Percentiles rank a stretch among this genome's conserved stretches.
These are phyloP conservation scores for Colletotrichum tanaceti DNA, from an alignment of 2,329 filamentous ascomycete genomes.

Conservation along the genomic window DNA sequence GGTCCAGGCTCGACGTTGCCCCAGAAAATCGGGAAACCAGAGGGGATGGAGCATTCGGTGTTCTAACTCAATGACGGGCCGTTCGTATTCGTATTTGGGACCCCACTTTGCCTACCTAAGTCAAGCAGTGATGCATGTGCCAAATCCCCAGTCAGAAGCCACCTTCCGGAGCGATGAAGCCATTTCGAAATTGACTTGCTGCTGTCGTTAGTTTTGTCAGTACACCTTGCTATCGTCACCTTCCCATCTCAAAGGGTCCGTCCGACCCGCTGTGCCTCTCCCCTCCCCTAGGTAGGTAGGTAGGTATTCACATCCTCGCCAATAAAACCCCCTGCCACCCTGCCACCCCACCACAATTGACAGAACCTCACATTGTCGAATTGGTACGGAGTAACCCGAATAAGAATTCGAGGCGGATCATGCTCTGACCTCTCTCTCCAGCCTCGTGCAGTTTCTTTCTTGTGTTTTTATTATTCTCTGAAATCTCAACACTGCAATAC, in stretches of 20 bases:
- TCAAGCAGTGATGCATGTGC: slow-evolving; percentile 31
- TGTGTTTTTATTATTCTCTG: too few species aligned
- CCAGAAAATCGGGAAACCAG: slow-evolving; percentile 29
- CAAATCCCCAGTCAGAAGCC: slow-evolving; percentile 28
- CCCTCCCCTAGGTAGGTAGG: too few species aligned
- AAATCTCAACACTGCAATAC: too few species aligned
- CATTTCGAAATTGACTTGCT: slow-evolving; percentile 28
- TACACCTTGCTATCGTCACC: slow-evolving; percentile 7
- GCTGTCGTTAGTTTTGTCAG: slow-evolving; percentile 21
- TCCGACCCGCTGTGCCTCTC: neutral
- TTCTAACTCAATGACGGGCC: slow-evolving; percentile 34
- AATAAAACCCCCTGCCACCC: slow-evolving; percentile 6
- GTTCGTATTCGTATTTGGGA: slow-evolving; percentile 41
- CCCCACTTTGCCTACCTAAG: slow-evolving; percentile 33
- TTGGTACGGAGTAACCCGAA: slow-evolving; percentile 31
- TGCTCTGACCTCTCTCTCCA: slow-evolving; percentile 23
- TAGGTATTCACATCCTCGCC: too few species aligned
- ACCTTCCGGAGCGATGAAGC: slow-evolving; percentile 33
- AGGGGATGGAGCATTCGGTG: slow-evolving; percentile 27
- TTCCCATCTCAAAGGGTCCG: neutral
- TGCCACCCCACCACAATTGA: neutral
- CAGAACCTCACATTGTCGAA: slow-evolving; percentile 31
- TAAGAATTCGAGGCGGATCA: slow-evolving; percentile 35
- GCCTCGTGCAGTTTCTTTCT: neutral
- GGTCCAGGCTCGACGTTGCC: slow-evolving; percentile 24